Conservation (phyloP, 371 early-diverging fungal species). For the Apophysomyces elegans region DNA sequence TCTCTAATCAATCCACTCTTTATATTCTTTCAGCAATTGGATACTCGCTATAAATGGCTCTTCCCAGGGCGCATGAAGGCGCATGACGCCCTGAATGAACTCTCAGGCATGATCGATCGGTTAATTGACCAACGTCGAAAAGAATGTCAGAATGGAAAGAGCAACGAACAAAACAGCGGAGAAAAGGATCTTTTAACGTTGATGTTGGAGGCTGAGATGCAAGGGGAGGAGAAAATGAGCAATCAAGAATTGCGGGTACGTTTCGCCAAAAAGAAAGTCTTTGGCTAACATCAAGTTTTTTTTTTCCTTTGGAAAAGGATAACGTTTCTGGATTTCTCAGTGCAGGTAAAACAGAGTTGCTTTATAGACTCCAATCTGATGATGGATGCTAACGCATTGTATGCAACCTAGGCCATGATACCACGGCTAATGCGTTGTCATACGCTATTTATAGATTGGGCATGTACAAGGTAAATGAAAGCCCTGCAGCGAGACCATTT, state of each 20-base stretch:
- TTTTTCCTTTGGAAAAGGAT: constrained; percentile 12
- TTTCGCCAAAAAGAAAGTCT: background rate
- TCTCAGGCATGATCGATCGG: constrained; percentile 34
- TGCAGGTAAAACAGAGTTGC: constrained; percentile 19
- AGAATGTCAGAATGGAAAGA: constrained; percentile 20
- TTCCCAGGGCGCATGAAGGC: constrained; percentile 34
- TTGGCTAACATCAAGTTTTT: background rate
- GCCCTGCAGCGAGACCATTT: background rate
- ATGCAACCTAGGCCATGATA: constrained; percentile 21
- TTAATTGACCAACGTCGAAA: constrained; percentile 42
- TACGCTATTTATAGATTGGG: constrained; percentile 28
- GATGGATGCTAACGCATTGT: background rate
- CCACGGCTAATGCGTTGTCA: constrained; percentile 24
- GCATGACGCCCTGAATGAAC: constrained; percentile 25
- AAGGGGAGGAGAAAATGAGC: constrained; percentile 27
- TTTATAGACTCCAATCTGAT: constrained; percentile 19
- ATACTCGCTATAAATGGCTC: constrained; percentile 24
- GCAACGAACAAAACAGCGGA: constrained; percentile 19
- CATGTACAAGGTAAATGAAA: constrained; percentile 26
- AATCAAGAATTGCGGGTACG: constrained; percentile 38
- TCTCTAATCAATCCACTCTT: constrained; percentile 36
- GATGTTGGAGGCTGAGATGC: constrained; percentile 38
- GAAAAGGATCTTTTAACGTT: constrained; percentile 50
- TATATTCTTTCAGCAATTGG: constrained; percentile 51
- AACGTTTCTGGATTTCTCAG: constrained; percentile 34